Evolutionary conservation across 371 early-diverging fungal species (phyloP).

Genomic region (Mucor piriformis): DNA sequence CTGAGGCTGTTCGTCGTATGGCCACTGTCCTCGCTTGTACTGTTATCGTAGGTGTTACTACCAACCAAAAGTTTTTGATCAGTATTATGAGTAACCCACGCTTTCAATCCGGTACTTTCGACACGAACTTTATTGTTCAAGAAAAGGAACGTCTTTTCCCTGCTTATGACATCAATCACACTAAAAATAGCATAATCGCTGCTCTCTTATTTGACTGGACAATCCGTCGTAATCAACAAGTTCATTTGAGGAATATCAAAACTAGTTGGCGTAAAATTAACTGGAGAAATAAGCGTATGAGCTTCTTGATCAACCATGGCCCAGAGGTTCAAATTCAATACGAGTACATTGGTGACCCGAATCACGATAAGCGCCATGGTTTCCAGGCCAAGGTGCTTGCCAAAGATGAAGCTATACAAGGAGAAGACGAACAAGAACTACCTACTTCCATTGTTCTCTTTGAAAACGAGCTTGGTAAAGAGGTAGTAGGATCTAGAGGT

Average conservation of each 20-base stretch:
- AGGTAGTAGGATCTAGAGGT: slow-evolving; percentile 31
- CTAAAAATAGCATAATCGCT: slow-evolving; percentile 38
- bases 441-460: slow-evolving; percentile 20
- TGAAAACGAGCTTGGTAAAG: slow-evolving; percentile 31
- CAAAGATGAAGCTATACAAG: slow-evolving; percentile 27
- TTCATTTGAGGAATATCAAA: slow-evolving; percentile 53
- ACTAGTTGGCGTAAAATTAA: slow-evolving; percentile 63
- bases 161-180: slow-evolving; percentile 8
- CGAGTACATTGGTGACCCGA: slow-evolving; percentile 42
- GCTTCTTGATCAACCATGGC: slow-evolving; percentile 38
- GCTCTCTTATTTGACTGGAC: slow-evolving; percentile 62
- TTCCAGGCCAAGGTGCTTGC: slow-evolving; percentile 37
- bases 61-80: slow-evolving; percentile 69
- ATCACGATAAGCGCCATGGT: slow-evolving; percentile 38
- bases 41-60: slow-evolving; percentile 64
- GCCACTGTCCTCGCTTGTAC: slow-evolving; percentile 66
- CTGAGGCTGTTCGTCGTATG: slow-evolving; percentile 78
- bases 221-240: slow-evolving; percentile 48
- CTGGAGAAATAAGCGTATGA: slow-evolving; percentile 47
- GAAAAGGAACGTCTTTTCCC: slow-evolving; percentile 39
- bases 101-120: slow-evolving; percentile 62
- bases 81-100: slow-evolving; percentile 56
- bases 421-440: slow-evolving; percentile 16
- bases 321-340: slow-evolving; percentile 47
- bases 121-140: slow-evolving; percentile 62